Base-by-base conservation (phyloP, 257 asterid genomes). In the Jacaranda mimosifolia region DNA sequence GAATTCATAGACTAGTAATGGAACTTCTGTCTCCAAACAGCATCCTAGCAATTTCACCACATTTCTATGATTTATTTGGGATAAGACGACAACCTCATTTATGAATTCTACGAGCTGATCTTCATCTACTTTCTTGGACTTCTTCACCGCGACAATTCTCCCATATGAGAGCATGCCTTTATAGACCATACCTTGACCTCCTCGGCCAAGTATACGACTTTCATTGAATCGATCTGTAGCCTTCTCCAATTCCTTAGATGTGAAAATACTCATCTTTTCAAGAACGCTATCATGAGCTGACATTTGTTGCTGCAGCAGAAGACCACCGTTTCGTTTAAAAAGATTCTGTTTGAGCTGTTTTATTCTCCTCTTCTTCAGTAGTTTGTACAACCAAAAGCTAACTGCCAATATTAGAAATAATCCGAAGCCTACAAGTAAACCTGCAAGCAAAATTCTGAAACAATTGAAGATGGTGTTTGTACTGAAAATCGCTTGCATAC, bases 101-200 rank as follows among this genome's bases (percentile, higher is more conserved):
- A 83, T 80, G 81, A 85, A 85, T 18, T 74, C 77, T 19, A 51
- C 79, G 0, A 75, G 79, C 13, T 83, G 87, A 14, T 43, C 19
- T 19, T 56, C 79, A 17, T 68, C 35, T 4, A 75, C 81, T 40
- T 10, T 49, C 56, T 68, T 78, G 0, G 89, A 75, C 70, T 77
- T 83, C 35, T 85, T 85, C 1, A 83, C 82, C 6, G 89, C 89
- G 7, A 85, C 76, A 1, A 80, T 70, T 15, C 82, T 52, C 19
- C 87, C 85, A 19, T 85, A 85, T 0, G 82, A 63, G 9, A 85
- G 80, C 85, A 85, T 85, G 71, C 89, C 86, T 42, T 85, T 82
- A 73, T 81, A 82, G 46, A 82, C 89, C 0, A 83, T 82, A 62
- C 89, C 86, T 60, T 82, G 85, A 48, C 86, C 89, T 42, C 89